phyloP scores from a whole-genome alignment of 2,329 filamentous ascomycete genomes.

The Fonsecaea erecta region DNA sequence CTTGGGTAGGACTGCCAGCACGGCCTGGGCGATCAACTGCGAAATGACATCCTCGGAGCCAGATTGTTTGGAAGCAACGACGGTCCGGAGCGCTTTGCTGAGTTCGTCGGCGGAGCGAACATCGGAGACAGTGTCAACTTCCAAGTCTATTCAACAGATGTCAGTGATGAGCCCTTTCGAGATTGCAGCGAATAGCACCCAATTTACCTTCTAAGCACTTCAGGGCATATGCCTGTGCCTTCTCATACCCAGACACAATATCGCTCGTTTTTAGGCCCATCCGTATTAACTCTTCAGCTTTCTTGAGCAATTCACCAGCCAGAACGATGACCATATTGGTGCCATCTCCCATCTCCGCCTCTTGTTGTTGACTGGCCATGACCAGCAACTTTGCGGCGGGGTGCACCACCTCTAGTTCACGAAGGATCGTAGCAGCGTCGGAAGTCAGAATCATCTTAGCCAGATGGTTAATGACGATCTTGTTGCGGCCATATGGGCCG shows the following conservation, averaged over 20 bases:
- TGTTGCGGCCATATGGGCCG: constrained; percentile 97
- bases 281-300: constrained; percentile 92
- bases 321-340: constrained; percentile 97
- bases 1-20: constrained; percentile 89
- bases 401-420: constrained; percentile 97
- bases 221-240: constrained; percentile 86
- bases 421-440: constrained; percentile 94
- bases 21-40: constrained; percentile 80
- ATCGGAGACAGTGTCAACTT: constrained; percentile 87
- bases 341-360: constrained; percentile 97
- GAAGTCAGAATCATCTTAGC: constrained; percentile 99
- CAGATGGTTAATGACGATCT: constrained; percentile 99
- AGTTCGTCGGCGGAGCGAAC: constrained; percentile 80
- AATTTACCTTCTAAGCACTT: constrained; percentile 73
- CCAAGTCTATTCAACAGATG: constrained; percentile 63
- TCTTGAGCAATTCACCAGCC: constrained; percentile 91
- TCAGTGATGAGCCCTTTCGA: background rate
- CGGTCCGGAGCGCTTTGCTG: constrained; percentile 92
- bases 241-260: constrained; percentile 94
- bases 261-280: constrained; percentile 99
- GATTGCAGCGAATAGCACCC: background rate
- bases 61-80: constrained; percentile 95
- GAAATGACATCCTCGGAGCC: constrained; percentile 90
- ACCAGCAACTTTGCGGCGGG: constrained; percentile 96
- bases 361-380: constrained; percentile 99